phyloP scores from a whole-genome alignment of 2,329 filamentous ascomycete genomes.

The Orbilia quercus region DNA sequence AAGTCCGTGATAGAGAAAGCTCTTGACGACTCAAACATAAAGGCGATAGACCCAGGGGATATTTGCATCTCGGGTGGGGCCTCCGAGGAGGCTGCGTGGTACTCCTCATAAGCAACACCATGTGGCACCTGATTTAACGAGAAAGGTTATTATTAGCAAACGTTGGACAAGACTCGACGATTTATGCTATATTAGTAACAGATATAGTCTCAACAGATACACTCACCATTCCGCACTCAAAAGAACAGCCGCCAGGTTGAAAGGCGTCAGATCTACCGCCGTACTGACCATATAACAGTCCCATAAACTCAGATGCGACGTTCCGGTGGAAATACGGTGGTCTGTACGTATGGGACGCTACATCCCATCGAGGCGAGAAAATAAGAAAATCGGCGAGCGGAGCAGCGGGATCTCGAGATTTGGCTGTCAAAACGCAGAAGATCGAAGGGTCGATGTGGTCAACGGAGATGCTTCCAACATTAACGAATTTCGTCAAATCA shows the following conservation, averaged over 20 bases:
- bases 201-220: neutral
- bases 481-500: slow-evolving; percentile 70
- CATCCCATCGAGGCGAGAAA: slow-evolving; percentile 78
- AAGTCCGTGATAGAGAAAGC: slow-evolving; percentile 79
- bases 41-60: slow-evolving; percentile 72
- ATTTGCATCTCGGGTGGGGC: slow-evolving; percentile 70
- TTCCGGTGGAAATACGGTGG: slow-evolving; percentile 79
- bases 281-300: slow-evolving; percentile 70
- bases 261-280: slow-evolving; percentile 70
- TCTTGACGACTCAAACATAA: slow-evolving; percentile 76
- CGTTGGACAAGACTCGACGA: slow-evolving; percentile 9
- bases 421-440: slow-evolving; percentile 75
- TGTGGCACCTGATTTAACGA: slow-evolving; percentile 72
- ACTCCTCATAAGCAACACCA: slow-evolving; percentile 67
- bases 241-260: slow-evolving; percentile 70
- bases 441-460: slow-evolving; percentile 76
- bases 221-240: slow-evolving; percentile 62
- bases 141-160: slow-evolving; percentile 3
- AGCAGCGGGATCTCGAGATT: slow-evolving; percentile 68
- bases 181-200: too few species aligned
- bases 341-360: slow-evolving; percentile 76
- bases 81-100: slow-evolving; percentile 70
- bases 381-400: slow-evolving; percentile 77
- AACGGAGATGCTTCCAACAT: slow-evolving; percentile 70
- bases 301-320: slow-evolving; percentile 75